Percentiles rank a stretch among this genome's conserved stretches.
Evolutionary conservation across 1,284 basidiomycete genomes (phyloP).

Genomic region (Rhodotorula sp.): DNA sequence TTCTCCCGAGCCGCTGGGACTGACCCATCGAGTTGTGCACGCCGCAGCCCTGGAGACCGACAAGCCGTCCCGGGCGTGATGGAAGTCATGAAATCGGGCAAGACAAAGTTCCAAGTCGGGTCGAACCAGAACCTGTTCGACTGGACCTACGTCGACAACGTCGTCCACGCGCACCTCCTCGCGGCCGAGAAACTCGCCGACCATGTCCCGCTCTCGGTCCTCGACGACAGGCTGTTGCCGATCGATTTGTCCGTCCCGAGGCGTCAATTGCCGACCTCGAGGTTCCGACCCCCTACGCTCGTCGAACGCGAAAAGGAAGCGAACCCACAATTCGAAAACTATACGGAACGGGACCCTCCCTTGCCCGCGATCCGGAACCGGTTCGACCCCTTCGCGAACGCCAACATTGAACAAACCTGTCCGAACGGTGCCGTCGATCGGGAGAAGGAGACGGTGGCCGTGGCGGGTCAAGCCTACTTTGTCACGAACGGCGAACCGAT

Average conservation of each 20-base stretch:
- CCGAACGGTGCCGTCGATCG: slow-evolving; percentile 41
- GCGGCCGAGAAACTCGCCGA: slow-evolving; percentile 78
- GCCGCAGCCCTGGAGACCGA: slow-evolving; percentile 77
- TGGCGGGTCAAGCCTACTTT: slow-evolving; percentile 90
- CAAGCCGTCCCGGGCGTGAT: slow-evolving; percentile 80
- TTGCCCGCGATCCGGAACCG: slow-evolving; percentile 51
- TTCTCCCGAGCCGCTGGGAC: background rate
- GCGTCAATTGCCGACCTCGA: slow-evolving; percentile 41
- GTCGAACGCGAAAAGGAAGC: slow-evolving; percentile 44
- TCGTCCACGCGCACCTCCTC: slow-evolving; percentile 89
- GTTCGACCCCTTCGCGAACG: slow-evolving; percentile 56
- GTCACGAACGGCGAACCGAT: slow-evolving; percentile 96
- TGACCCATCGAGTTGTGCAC: background rate
- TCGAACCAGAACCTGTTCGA: slow-evolving; percentile 92
- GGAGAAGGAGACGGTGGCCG: slow-evolving; percentile 19
- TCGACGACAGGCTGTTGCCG: slow-evolving; percentile 62
- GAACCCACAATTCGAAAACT: slow-evolving; percentile 54
- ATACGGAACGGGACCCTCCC: slow-evolving; percentile 59
- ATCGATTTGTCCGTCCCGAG: slow-evolving; percentile 50
- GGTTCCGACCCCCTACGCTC: slow-evolving; percentile 28
- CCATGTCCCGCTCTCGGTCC: slow-evolving; percentile 50
- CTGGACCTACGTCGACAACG: slow-evolving; percentile 96
- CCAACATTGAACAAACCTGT: background rate
- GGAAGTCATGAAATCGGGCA: slow-evolving; percentile 73
- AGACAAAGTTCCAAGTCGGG: slow-evolving; percentile 92